Evolutionary conservation across 257 asterid genomes (phyloP), one percentile per base, ranked within the genome.

Genomic region (Solanum medicagineum): DNA sequence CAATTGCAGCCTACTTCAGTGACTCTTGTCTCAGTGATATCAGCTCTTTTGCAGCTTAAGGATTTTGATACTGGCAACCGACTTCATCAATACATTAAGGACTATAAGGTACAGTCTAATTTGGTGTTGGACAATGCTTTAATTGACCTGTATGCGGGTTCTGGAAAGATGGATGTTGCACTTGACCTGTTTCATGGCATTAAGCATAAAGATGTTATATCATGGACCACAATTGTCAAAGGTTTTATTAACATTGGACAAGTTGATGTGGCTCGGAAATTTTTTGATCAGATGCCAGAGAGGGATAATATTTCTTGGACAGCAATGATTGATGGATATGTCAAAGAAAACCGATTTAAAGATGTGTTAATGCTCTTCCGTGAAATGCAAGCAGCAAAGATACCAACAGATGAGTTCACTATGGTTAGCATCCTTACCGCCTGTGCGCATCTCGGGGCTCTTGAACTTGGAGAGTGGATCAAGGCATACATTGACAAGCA

Each of bases 391-490:
- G 84, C 56, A 24, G 84, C 84, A 20, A 81, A 65, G n/a, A 49
- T 81, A 83, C 85, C 55, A 59, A 86, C 87, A 20, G 91, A 88
- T 81, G 83, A 70, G 45, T 88, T 86, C 75, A 88, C 89, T 20
- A 73, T 80, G 74, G 91, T 88, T 57, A 88, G 91, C 75, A 69
- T 88, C 62, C 75, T 86, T 56, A 81, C 88, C 36, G 87, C 87
- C 40, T 88, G 91, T 77, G 89, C 91, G 16, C 86, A 88, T 81
- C 86, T 86, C 7, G 89, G 91, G 22, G 88, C 91, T 74, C 91
- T 88, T 32, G 89, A 84, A 68, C 74, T 74, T 17, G 91, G 91
- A 49, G 91, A 88, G 42, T 81, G 88, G 89, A 45, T 88, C 20
- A 86, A 81, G 56, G 57, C 87, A 57, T 86, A 86, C 75, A 81